Percentiles rank a stretch among this genome's conserved stretches.
Evolutionary conservation across 2,329 filamentous ascomycete genomes (phyloP).

Genomic region (Trichophyton verrucosum): DNA sequence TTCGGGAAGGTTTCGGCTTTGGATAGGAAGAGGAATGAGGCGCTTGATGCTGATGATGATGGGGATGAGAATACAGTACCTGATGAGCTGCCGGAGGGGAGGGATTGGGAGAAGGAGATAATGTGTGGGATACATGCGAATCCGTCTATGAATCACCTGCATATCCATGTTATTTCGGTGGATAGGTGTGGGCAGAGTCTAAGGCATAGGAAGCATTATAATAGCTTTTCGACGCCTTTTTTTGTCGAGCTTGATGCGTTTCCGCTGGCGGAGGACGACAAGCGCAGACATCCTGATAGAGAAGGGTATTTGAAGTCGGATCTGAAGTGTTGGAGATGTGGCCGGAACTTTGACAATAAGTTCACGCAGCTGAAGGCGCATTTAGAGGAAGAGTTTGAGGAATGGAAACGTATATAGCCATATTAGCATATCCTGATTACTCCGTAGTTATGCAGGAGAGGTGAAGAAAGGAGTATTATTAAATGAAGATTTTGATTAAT

Average conservation of each 20-base stretch:
- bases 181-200: conserved; percentile 63
- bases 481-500: conserved; percentile 3
- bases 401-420: conserved; percentile 54
- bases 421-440: background rate
- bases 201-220: conserved; percentile 79
- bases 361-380: conserved; percentile 67
- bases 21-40: conserved; percentile 52
- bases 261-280: conserved; percentile 56
- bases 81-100: conserved; percentile 50
- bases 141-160: conserved; percentile 84
- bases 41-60: conserved; percentile 45
- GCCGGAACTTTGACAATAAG: conserved; percentile 56
- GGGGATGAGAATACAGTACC: conserved; percentile 31
- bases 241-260: conserved; percentile 69
- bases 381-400: conserved; percentile 59
- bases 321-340: conserved; percentile 77
- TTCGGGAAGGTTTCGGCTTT: conserved; percentile 51
- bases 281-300: conserved; percentile 44
- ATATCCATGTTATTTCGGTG: conserved; percentile 73
- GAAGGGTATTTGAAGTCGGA: conserved; percentile 51
- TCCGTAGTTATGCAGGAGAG: no score
- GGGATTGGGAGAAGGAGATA: conserved; percentile 68
- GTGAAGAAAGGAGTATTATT: background rate
- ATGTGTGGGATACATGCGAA: conserved; percentile 70
- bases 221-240: conserved; percentile 79